Conservation (phyloP, 208 protist species). For the Histomonas meleagridis region DNA sequence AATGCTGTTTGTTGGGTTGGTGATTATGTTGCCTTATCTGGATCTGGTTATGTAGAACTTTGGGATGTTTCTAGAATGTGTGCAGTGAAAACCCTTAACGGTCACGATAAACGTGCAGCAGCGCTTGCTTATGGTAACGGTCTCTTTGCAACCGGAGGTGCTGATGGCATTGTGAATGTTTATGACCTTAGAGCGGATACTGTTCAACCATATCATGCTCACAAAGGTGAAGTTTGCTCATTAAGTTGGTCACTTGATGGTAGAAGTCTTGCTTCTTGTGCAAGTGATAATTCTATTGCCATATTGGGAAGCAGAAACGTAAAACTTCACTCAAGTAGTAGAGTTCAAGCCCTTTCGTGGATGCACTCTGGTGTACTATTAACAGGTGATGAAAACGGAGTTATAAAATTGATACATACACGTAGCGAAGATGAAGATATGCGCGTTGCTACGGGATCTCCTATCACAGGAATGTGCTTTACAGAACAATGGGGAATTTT, state of each 20-base stretch:
- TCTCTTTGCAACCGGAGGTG: not conserved
- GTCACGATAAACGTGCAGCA: not conserved
- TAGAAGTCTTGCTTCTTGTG: not conserved
- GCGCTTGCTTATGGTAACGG: not conserved
- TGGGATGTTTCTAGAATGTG: not conserved
- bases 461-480: not conserved
- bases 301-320: not conserved
- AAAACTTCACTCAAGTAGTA: too few species aligned
- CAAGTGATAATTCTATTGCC: not conserved
- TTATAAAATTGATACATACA: not conserved
- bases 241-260: constrained; percentile 4
- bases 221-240: not conserved
- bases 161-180: not conserved
- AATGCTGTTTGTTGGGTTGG: not conserved
- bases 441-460: not conserved
- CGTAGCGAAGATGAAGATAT: not conserved
- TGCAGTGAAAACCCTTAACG: not conserved
- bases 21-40: not conserved
- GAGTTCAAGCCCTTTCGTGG: not conserved
- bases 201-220: too few species aligned
- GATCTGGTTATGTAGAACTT: not conserved
- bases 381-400: not conserved
- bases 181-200: not conserved
- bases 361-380: not conserved
- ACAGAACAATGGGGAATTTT: not conserved